Base-by-base conservation (phyloP, 768 basidiomycete genomes). In the Panellus pusillus region DNA sequence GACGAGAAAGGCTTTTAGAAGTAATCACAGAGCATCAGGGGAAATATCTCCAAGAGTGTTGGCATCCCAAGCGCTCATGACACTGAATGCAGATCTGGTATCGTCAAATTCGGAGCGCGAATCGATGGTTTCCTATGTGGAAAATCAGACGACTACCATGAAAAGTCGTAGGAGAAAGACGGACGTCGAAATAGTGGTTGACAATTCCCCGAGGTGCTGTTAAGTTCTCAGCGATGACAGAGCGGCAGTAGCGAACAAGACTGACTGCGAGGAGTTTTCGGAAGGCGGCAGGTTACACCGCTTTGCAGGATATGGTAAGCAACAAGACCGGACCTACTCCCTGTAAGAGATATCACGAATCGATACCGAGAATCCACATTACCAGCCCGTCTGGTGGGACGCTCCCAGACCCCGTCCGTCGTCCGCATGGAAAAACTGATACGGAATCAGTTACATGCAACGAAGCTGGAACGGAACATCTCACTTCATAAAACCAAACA, bases 341-440 rank as follows among this genome's bases (percentile, higher is more conserved):
- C 24, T 39, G 24, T 29, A n/a, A 46, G 12, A 31, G 39, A 47
- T 43, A 15, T 20, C 17, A 44, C 9, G 19, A 4, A 29, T 13
- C 13, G 1, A 38, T 11, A 38, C 29, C 12, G 41, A 44, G 32
- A 28, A 45, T 7, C 12, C 32, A 9, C n/a, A 19, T 71, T 65
- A 87, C 95, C 96, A 99, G 61, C 97, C 97, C 57, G 95, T 98
- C 70, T 99, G 97, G 72, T 99, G 97, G 6, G 94, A 97, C 3
- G 96, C 97, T 37, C 97, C 97, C 12, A 99, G 79, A 17, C 97
- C 97, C 53, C 86, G 82, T 17, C 97, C 97, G 52, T 79, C 86
- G 62, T 99, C 93, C 13, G 86, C 96, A 68, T 98, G 90, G 86
- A 98, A 98, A 76, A 88, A 98, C 89, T 94, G 60, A 27, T 28